Base-by-base conservation (phyloP, 2,329 filamentous ascomycete species). In the Sporothrix luriei region DNA sequence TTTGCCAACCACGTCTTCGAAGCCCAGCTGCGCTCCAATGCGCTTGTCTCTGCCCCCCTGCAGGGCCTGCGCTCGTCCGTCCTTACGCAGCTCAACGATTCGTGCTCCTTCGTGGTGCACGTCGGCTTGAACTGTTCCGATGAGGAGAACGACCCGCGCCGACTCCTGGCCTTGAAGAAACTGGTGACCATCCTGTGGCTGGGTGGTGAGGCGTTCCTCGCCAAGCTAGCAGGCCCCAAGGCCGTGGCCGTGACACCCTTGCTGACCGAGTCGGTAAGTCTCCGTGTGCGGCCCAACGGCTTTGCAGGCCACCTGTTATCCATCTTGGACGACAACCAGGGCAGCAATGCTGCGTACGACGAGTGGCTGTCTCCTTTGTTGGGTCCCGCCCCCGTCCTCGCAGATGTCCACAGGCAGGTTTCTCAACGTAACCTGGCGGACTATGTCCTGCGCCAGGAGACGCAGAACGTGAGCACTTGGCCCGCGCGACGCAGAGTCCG, bases 121-220 rank as follows among this genome's bases (percentile, higher is more conserved):
- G n/a, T 68, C 21, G 67, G 54, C 46, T 26, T 62, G 11, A n/a
- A 21, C 26, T 33, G 24, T 14, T 11, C 21, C 21, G 16, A 13
- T 29, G 46, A 52, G 26, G 16, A 38, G 13, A 33, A 48, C 21
- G 11, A 68, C 54, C 14, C 29, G 21, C 6, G 13, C 19, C 40
- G 21, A 6, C 67, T 69, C 29, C 26, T 57, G 49, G 21, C 61
- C 4, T 43, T 69, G 10, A 69, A 69, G 51, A 66, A 66, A 43
- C 11, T 69, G 38, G 68, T 29, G 4, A 59, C 61, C 1, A 16
- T 69, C 10, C 49, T 69, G 11, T 59, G 61, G 57, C 43, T 69
- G n/a, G 59, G 40, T 13, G 68, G 38, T 24, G 68, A 69, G 62
- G 16, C 24, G 43, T 43, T 16, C 21, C 43, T 69, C 4, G 51